Evolutionary conservation across 2,329 filamentous ascomycete genomes (phyloP).

Genomic region (Ophiostoma fasciatum): DNA sequence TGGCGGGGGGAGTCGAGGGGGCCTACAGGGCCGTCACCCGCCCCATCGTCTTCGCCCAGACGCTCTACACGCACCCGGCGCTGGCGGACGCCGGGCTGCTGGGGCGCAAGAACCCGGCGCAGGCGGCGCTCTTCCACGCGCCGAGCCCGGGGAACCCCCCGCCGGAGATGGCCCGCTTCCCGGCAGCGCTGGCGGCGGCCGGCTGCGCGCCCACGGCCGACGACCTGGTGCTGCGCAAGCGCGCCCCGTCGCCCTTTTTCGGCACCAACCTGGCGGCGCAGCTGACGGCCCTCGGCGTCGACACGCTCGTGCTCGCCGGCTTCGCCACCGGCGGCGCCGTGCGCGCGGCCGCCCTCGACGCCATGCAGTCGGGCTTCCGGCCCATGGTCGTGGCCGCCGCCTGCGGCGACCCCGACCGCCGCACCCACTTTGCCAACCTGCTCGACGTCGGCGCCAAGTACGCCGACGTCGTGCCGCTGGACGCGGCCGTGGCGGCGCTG

Average conservation of each 20-base stretch:
- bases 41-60: constrained; percentile 2
- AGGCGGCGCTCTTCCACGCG: not conserved
- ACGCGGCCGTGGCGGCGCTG: not conserved
- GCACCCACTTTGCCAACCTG: constrained; percentile 1
- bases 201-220: not conserved
- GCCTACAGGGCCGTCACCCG: not conserved
- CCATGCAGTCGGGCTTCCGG: constrained; percentile 1
- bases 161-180: too few relatives aligned
- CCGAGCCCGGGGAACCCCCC: constrained; percentile 19
- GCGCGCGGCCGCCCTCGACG: constrained; percentile 19
- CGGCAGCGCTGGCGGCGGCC: too few relatives aligned
- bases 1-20: too few relatives aligned
- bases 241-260: not conserved
- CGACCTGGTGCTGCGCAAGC: not conserved
- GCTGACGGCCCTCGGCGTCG: not conserved
- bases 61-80: not conserved
- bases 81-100: not conserved
- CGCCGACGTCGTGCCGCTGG: not conserved
- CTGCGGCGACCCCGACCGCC: not conserved
- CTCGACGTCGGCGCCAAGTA: not conserved
- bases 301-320: constrained; percentile 15
- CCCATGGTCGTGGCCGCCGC: not conserved
- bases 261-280: not conserved
- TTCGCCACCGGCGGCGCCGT: constrained; percentile 19
- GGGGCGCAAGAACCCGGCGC: not conserved